These are phyloP conservation scores for Solanum virginianum DNA, from an alignment of 257 asterid species.

Conservation along the genomic window DNA sequence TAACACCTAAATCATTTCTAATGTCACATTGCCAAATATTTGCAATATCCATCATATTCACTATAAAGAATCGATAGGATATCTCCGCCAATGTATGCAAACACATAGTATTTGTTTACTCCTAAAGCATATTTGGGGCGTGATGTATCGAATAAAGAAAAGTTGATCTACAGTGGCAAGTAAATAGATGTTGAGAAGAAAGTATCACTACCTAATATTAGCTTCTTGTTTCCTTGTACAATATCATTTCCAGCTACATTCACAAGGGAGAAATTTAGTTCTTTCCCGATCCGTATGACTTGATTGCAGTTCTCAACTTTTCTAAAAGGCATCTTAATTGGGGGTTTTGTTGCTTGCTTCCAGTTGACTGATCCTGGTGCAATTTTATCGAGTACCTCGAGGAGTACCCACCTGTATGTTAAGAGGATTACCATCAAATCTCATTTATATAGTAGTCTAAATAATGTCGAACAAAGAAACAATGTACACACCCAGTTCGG, in stretches of 20 bases:
- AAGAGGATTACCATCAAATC: slow-evolving; percentile 1
- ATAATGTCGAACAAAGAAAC: slow-evolving; percentile 4
- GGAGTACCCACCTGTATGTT: slow-evolving; percentile 58
- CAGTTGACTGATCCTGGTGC: slow-evolving; percentile 64
- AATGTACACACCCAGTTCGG: slow-evolving; percentile 48
- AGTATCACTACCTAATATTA: slow-evolving; percentile 48
- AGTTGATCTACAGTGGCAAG: background rate
- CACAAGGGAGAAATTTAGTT: slow-evolving; percentile 71
- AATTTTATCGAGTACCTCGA: slow-evolving; percentile 70
- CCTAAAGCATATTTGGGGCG: background rate
- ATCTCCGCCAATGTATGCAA: no score
- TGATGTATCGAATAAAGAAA: background rate
- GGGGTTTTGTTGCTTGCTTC: slow-evolving; percentile 82
- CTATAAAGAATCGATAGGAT: background rate
- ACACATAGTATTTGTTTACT: background rate
- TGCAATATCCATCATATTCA: background rate
- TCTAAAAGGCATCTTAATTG: slow-evolving; percentile 78
- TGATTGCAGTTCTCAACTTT: slow-evolving; percentile 90
- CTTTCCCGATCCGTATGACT: slow-evolving; percentile 72
- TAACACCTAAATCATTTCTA: background rate
- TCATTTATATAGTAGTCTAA: background rate
- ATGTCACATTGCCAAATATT: background rate
- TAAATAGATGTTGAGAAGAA: background rate
- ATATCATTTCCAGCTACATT: slow-evolving; percentile 90
- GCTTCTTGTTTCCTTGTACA: slow-evolving; percentile 94